Percentiles rank a stretch among this genome's conserved stretches.
Conservation (phyloP, 805 yeast species). For the Ogataea siamensis region DNA sequence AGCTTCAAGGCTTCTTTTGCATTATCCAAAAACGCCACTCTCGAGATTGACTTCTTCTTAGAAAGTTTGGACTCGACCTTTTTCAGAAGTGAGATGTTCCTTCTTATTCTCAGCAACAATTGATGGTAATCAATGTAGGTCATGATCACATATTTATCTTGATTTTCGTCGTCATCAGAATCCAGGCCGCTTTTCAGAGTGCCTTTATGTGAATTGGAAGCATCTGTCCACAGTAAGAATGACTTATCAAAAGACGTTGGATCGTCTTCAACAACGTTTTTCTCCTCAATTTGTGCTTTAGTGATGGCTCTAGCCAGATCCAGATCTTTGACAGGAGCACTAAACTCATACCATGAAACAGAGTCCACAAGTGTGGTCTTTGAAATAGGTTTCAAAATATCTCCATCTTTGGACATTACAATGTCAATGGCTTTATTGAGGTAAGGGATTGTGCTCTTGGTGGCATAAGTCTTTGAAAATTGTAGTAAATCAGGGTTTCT, state of each 20-base stretch:
- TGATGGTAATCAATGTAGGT: constrained; percentile 74
- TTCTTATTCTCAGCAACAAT: constrained; percentile 62
- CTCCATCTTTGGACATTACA: constrained; percentile 35
- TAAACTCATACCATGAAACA: constrained; percentile 50
- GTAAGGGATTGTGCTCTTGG: constrained; percentile 33
- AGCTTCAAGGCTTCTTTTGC: constrained; percentile 48
- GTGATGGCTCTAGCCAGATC: constrained; percentile 64
- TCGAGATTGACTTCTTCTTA: constrained; percentile 21
- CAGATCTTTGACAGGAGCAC: constrained; percentile 65
- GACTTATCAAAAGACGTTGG: constrained; percentile 54
- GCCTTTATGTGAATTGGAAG: constrained; percentile 53
- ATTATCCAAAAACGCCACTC: constrained; percentile 28
- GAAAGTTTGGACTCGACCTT: constrained; percentile 34
- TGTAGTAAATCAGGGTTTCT: constrained; percentile 48
- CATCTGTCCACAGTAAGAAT: constrained; percentile 66
- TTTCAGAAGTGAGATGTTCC: constrained; percentile 54
- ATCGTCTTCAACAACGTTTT: constrained; percentile 34
- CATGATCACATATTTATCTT: constrained; percentile 68
- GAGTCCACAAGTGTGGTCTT: constrained; percentile 28
- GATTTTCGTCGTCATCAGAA: constrained; percentile 54
- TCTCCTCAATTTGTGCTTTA: constrained; percentile 36
- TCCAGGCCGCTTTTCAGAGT: constrained; percentile 44
- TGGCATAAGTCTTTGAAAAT: constrained; percentile 44
- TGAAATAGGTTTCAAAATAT: constrained; percentile 36
- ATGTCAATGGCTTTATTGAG: constrained; percentile 39